phyloP scores from a whole-genome alignment of 352 stramenopile species.

The Phytophthora fragariaefolia region DNA sequence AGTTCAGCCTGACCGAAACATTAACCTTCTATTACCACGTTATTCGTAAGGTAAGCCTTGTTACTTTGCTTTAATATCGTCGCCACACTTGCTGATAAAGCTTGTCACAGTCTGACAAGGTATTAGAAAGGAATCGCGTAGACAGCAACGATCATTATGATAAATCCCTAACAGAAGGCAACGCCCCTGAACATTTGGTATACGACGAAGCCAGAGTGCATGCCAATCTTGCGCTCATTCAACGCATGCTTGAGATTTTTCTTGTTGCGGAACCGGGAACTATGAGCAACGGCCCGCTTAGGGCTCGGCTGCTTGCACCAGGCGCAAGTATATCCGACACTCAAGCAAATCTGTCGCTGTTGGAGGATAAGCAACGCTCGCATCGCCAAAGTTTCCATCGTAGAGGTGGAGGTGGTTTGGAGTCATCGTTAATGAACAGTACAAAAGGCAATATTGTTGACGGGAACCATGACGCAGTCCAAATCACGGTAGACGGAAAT shows the following conservation, averaged over 20 bases:
- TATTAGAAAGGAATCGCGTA: not conserved
- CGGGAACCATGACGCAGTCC: constrained; percentile 18
- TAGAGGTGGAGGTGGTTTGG: constrained; percentile 25
- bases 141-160: not conserved
- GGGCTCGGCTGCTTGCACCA: constrained; percentile 60
- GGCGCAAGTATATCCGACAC: constrained; percentile 48
- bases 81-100: not conserved
- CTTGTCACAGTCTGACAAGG: not conserved
- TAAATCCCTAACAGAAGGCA: not conserved
- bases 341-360: constrained; percentile 49
- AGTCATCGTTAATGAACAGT: constrained; percentile 1
- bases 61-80: too few species aligned
- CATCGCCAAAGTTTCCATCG: constrained; percentile 58
- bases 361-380: constrained; percentile 51
- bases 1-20: constrained; percentile 51
- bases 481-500: constrained; percentile 16
- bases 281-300: constrained; percentile 11
- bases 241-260: constrained; percentile 68
- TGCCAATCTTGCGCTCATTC: constrained; percentile 56
- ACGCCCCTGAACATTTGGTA: not conserved
- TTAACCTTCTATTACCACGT: constrained; percentile 62
- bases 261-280: constrained; percentile 38
- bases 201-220: constrained; percentile 70
- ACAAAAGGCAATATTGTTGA: constrained; percentile 23
- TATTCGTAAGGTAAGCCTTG: constrained; percentile 44